A percentile compares a stretch with the other conserved stretches of the same genome.
Evolutionary conservation across 2,329 filamentous ascomycete species (phyloP).

Genomic region (Xylaria sp.): DNA sequence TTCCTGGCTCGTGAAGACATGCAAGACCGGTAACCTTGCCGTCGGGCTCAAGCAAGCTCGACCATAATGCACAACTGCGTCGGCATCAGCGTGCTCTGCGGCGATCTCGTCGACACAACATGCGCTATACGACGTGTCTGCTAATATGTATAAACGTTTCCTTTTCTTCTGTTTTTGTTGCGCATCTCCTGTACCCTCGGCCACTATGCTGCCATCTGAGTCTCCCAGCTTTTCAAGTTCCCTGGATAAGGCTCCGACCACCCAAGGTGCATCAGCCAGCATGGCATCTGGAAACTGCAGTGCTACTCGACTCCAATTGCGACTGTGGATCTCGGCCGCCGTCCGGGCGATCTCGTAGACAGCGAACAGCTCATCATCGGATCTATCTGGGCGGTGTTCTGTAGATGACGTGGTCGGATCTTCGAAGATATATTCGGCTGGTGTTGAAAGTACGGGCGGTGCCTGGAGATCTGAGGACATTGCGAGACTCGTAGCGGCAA

Average conservation of each 20-base stretch:
- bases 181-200: background rate
- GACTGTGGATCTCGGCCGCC: constrained; percentile 75
- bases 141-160: constrained; percentile 79
- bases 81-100: constrained; percentile 89
- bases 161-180: constrained; percentile 26
- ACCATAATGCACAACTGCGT: constrained; percentile 94
- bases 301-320: constrained; percentile 79
- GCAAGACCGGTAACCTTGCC: constrained; percentile 84
- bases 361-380: constrained; percentile 75
- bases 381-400: constrained; percentile 49
- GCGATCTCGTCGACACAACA: constrained; percentile 98
- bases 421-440: constrained; percentile 68
- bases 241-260: constrained; percentile 70
- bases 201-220: background rate
- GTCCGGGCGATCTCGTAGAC: constrained; percentile 90
- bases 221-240: constrained; percentile 47
- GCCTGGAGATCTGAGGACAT: constrained; percentile 62
- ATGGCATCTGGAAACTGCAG: constrained; percentile 97
- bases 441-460: constrained; percentile 71
- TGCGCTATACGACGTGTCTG: constrained; percentile 94
- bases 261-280: constrained; percentile 84
- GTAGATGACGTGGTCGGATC: constrained; percentile 54
- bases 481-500: constrained; percentile 1
- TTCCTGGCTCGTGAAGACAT: constrained; percentile 83
- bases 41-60: constrained; percentile 92